Evolutionary conservation across 345 rosid genomes (phyloP).

Genomic region (Moricandia moricandioides): DNA sequence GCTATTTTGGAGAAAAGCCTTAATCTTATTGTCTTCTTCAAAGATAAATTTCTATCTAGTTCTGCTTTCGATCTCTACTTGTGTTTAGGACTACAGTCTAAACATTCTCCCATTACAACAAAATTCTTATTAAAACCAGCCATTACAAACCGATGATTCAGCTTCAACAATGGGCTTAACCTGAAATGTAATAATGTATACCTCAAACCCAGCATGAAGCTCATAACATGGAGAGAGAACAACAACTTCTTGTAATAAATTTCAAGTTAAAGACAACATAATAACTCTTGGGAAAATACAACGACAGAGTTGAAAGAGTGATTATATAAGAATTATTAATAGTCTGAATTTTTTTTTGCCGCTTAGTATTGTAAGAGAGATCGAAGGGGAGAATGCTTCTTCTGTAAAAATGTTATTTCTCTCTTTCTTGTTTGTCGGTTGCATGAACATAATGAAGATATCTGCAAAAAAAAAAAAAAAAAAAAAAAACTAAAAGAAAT

Average conservation of each 20-base stretch:
- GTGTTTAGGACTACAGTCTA: conserved; percentile 59
- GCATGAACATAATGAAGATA: conserved; percentile 8
- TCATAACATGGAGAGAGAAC: background rate
- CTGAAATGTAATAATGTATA: background rate
- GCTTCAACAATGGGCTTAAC: conserved; percentile 4
- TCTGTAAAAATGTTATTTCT: background rate
- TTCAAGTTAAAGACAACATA: background rate
- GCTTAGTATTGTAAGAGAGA: background rate
- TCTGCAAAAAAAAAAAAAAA: too few relatives aligned
- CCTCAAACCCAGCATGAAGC: background rate
- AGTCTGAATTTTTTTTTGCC: background rate
- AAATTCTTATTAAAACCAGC: conserved; percentile 56
- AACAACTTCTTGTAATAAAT: background rate
- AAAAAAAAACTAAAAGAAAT: too few relatives aligned
- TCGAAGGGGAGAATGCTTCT: background rate
- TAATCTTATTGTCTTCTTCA: background rate
- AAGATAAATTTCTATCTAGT: conserved; percentile 23
- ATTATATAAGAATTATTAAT: background rate
- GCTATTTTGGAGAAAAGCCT: conserved; percentile 3
- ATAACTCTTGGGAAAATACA: background rate
- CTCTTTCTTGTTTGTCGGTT: background rate
- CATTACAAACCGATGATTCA: conserved; percentile 41
- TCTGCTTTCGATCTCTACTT: conserved; percentile 50
- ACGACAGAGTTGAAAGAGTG: background rate
- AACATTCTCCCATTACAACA: conserved; percentile 68